These are phyloP conservation scores for Tulasnella calospora DNA, from an alignment of 768 basidiomycete species.

Conservation along the genomic window DNA sequence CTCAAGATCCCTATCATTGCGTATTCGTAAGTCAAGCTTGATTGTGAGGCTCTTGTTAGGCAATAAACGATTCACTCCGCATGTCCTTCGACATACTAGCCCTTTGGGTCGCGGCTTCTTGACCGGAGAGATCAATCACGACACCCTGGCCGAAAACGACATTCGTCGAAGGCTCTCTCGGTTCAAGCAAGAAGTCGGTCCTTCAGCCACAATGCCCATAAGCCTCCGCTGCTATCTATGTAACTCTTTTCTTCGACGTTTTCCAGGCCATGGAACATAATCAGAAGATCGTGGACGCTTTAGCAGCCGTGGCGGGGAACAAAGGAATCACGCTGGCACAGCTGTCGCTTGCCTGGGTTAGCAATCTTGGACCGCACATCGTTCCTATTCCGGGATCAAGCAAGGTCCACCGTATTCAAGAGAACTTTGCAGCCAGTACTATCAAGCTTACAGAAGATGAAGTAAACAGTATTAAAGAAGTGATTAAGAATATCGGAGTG, in stretches of 20 bases:
- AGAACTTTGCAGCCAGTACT: constrained; percentile 45
- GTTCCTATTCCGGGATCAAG: constrained; percentile 36
- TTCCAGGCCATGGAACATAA: constrained; percentile 36
- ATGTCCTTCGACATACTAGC: not conserved
- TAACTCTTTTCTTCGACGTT: not conserved
- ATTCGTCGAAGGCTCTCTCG: constrained; percentile 33
- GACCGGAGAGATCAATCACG: constrained; percentile 35
- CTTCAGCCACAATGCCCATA: constrained; percentile 40
- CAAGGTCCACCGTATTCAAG: constrained; percentile 42
- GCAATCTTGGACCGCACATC: constrained; percentile 32
- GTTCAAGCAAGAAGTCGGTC: constrained; percentile 34
- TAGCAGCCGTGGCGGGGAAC: constrained; percentile 34
- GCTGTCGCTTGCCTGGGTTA: constrained; percentile 42
- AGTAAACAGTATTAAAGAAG: constrained; percentile 40
- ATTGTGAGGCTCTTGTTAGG: not conserved
- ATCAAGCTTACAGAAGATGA: constrained; percentile 44
- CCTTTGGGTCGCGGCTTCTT: constrained; percentile 33
- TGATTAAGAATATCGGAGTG: constrained; percentile 39
- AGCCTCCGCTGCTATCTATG: constrained; percentile 37
- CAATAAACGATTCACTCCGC: not conserved
- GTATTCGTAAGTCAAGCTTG: constrained; percentile 44
- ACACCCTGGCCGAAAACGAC: constrained; percentile 39
- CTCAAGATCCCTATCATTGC: constrained; percentile 55
- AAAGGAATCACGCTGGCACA: constrained; percentile 40
- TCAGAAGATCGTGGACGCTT: constrained; percentile 37